Evolutionary conservation across 345 rosid species (phyloP).

Genomic region (Xanthoceras sorbifolium): DNA sequence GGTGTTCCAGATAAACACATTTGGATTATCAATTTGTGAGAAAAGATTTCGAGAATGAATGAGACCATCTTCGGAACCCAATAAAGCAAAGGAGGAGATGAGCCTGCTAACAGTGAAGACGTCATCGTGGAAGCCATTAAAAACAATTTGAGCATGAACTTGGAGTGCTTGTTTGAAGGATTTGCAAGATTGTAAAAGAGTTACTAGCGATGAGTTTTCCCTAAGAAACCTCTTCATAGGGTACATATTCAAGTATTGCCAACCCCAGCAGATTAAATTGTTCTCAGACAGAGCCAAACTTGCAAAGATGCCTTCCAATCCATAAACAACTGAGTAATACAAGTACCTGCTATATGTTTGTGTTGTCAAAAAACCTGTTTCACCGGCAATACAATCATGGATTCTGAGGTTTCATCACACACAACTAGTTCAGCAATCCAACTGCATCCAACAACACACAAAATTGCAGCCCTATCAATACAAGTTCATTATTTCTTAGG

Average conservation of each 20-base stretch:
- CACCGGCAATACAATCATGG: slow-evolving; percentile 4
- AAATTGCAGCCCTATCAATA: slow-evolving; percentile 3
- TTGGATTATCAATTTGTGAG: slow-evolving; percentile 30
- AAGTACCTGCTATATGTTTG: not conserved
- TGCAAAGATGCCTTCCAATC: not conserved
- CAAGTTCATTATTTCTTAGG: not conserved
- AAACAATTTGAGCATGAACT: slow-evolving; percentile 35
- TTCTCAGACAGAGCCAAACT: not conserved
- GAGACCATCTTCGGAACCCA: slow-evolving; percentile 29
- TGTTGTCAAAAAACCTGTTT: not conserved
- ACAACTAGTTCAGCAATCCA: slow-evolving; percentile 6
- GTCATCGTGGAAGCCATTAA: slow-evolving; percentile 28
- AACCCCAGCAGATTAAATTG: not conserved
- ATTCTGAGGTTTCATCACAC: not conserved
- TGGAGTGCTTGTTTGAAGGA: slow-evolving; percentile 37
- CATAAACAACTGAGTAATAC: not conserved
- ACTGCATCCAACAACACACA: slow-evolving; percentile 22
- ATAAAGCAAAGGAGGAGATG: slow-evolving; percentile 37
- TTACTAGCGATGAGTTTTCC: slow-evolving; percentile 3
- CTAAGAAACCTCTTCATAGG: slow-evolving; percentile 12
- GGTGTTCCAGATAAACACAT: slow-evolving; percentile 40
- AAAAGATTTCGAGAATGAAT: slow-evolving; percentile 33
- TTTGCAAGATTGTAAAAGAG: slow-evolving; percentile 37
- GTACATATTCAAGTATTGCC: not conserved
- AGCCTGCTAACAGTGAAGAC: slow-evolving; percentile 33